phyloP scores from a whole-genome alignment of 2,329 filamentous ascomycete species.

The Plectosphaerella sp. region DNA sequence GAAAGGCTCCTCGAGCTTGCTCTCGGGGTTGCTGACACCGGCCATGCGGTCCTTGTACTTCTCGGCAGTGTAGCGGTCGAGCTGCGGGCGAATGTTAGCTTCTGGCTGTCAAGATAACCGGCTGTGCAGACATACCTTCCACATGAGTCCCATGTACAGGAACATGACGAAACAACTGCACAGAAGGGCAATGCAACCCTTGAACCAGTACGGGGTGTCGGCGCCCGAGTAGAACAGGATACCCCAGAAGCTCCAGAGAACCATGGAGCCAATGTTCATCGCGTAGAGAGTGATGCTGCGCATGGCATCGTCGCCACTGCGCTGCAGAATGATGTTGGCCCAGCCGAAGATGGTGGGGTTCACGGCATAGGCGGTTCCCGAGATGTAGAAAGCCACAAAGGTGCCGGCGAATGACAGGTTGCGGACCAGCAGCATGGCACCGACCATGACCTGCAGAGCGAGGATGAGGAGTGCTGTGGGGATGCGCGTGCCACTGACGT shows the following conservation, averaged over 20 bases:
- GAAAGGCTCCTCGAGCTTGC: background rate
- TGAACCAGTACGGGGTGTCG: conserved; percentile 30
- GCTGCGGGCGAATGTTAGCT: background rate
- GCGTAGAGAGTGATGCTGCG: conserved; percentile 29
- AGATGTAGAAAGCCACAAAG: conserved; percentile 26
- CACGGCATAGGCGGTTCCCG: conserved; percentile 33
- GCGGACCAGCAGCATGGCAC: conserved; percentile 26
- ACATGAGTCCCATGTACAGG: conserved; percentile 7
- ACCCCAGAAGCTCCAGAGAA: conserved; percentile 35
- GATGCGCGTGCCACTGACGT: conserved; percentile 26
- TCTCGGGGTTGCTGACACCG: background rate
- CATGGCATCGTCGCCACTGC: conserved; percentile 30
- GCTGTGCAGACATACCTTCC: conserved; percentile 3
- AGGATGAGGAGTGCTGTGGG: conserved; percentile 27
- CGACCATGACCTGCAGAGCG: conserved; percentile 24
- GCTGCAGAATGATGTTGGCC: conserved; percentile 30
- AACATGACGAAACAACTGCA: conserved; percentile 9
- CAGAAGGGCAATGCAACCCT: conserved; percentile 29
- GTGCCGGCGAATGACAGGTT: conserved; percentile 19
- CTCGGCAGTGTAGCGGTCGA: background rate
- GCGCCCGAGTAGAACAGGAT: conserved; percentile 28
- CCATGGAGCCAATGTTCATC: conserved; percentile 30
- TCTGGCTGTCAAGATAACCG: too few relatives aligned
- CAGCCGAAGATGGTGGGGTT: conserved; percentile 34
- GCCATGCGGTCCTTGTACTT: background rate